phyloP scores from a whole-genome alignment of 2,329 filamentous ascomycete genomes.

The Simplicillium aogashimaense region DNA sequence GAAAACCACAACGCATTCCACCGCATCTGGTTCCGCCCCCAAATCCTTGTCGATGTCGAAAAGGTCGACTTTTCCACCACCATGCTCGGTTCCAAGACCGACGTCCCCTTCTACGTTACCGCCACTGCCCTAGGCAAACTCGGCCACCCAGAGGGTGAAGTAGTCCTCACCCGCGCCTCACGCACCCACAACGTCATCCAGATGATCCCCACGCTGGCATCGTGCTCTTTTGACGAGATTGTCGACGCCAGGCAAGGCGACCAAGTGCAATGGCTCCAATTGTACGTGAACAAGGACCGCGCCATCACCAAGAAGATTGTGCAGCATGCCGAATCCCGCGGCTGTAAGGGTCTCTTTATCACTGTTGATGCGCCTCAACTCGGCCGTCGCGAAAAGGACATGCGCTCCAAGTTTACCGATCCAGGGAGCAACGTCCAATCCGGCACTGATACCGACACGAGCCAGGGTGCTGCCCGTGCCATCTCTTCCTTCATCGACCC shows the following conservation, averaged over 20 bases:
- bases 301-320: conserved; percentile 84
- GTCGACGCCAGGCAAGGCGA: conserved; percentile 69
- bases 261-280: conserved; percentile 92
- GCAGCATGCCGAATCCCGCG: conserved; percentile 79
- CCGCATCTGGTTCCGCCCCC: conserved; percentile 92
- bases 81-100: conserved; percentile 81
- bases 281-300: conserved; percentile 96
- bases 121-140: conserved; percentile 94
- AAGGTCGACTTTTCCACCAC: conserved; percentile 79
- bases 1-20: conserved; percentile 96
- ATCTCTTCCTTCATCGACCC: conserved; percentile 98
- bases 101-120: conserved; percentile 91
- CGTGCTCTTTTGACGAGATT: conserved; percentile 96
- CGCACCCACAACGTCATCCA: conserved; percentile 84
- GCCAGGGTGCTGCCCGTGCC: conserved; percentile 85
- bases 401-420: conserved; percentile 87
- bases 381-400: conserved; percentile 91
- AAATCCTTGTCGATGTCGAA: conserved; percentile 81
- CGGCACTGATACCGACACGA: conserved; percentile 68
- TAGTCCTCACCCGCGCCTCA: conserved; percentile 77
- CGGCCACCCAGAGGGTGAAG: conserved; percentile 87
- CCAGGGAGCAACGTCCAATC: conserved; percentile 73
- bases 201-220: conserved; percentile 97
- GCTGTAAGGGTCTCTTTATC: conserved; percentile 94
- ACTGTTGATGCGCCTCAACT: conserved; percentile 96